Conservation (phyloP, 164 flowering plant species). For the Aristolochia fimbriata region DNA sequence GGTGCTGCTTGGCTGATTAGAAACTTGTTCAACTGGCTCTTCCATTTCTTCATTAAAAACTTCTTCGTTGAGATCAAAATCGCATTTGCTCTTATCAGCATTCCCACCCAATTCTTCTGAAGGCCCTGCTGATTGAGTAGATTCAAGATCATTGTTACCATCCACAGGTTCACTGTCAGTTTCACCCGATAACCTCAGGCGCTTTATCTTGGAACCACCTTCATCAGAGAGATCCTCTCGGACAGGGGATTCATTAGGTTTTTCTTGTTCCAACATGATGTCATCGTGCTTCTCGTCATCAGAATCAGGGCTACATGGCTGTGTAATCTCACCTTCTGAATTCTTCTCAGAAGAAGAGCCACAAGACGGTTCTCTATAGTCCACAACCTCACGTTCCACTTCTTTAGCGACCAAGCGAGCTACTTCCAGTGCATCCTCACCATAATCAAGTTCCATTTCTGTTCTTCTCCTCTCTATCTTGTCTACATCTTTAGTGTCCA, state of each 20-base stretch:
- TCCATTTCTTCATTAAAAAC: slow-evolving; percentile 48
- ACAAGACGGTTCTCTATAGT: slow-evolving; percentile 40
- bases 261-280: slow-evolving; percentile 11
- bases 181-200: slow-evolving; percentile 15
- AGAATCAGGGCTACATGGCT: slow-evolving; percentile 51
- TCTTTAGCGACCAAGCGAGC: slow-evolving; percentile 76
- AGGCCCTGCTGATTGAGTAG: slow-evolving; percentile 40
- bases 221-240: slow-evolving; percentile 19
- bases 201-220: slow-evolving; percentile 16
- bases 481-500: slow-evolving; percentile 13
- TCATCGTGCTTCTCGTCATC: slow-evolving; percentile 27
- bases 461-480: slow-evolving; percentile 21
- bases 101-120: slow-evolving; percentile 31
- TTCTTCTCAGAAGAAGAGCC: slow-evolving; percentile 50
- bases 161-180: slow-evolving; percentile 19
- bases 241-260: slow-evolving; percentile 15
- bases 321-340: slow-evolving; percentile 25
- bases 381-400: slow-evolving; percentile 60
- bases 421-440: slow-evolving; percentile 75
- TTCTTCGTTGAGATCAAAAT: slow-evolving; percentile 62
- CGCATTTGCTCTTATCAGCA: slow-evolving; percentile 25
- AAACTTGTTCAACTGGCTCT: background rate
- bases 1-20: slow-evolving; percentile 21
- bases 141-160: slow-evolving; percentile 21
- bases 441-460: slow-evolving; percentile 56